Evolutionary conservation across 768 basidiomycete genomes (phyloP).

Genomic region (Pisolithus microcarpus): DNA sequence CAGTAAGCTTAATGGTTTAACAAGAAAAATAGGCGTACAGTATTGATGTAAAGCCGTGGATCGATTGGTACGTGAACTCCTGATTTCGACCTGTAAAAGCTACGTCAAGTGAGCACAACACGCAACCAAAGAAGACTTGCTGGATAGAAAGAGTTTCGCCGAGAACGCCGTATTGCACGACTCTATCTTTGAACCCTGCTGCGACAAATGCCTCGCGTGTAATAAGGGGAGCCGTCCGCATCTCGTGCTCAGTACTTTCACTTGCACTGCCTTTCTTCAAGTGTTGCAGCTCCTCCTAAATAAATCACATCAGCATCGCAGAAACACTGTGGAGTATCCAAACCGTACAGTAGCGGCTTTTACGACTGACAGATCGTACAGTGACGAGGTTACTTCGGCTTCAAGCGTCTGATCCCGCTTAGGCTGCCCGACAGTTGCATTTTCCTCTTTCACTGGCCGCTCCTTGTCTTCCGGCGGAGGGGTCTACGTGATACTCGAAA

Average conservation of each 20-base stretch:
- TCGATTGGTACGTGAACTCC: slow-evolving; percentile 32
- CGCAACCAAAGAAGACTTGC: slow-evolving; percentile 25
- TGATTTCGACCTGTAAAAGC: slow-evolving; percentile 26
- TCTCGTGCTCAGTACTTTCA: slow-evolving; percentile 25
- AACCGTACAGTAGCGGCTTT: not conserved
- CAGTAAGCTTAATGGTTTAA: not conserved
- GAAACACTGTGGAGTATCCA: not conserved
- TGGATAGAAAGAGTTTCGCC: slow-evolving; percentile 41
- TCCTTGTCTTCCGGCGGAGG: too few relatives aligned
- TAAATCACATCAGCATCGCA: not conserved
- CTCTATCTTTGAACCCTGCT: slow-evolving; percentile 24
- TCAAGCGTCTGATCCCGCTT: not conserved
- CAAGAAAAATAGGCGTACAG: slow-evolving; percentile 32
- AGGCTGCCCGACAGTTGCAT: too few relatives aligned
- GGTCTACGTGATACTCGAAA: too few relatives aligned
- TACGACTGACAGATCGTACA: not conserved
- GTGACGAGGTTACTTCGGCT: not conserved
- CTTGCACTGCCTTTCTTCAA: not conserved
- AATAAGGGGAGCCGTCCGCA: slow-evolving; percentile 43
- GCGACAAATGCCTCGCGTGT: slow-evolving; percentile 42
- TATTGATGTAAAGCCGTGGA: slow-evolving; percentile 59
- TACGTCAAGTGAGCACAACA: not conserved
- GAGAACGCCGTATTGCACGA: slow-evolving; percentile 56
- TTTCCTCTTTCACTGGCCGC: too few relatives aligned
- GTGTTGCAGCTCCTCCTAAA: not conserved